Base-by-base conservation (phyloP, 495 filamentous ascomycete species). In the Margaritispora aquatica region DNA sequence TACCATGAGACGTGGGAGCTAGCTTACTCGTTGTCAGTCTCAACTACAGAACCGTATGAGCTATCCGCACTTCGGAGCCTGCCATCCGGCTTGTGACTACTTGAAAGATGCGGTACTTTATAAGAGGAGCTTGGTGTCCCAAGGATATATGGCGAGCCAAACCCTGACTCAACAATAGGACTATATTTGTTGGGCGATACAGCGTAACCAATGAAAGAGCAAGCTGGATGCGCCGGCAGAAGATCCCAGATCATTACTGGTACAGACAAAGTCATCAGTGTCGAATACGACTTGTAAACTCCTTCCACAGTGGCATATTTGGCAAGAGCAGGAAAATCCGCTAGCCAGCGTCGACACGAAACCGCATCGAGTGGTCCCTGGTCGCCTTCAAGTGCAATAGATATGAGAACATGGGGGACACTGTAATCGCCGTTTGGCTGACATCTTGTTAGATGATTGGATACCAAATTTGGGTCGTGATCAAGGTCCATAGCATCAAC, bases 171-270 rank as follows among this genome's bases (percentile, higher is more conserved):
- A 24, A 50, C 24, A 7, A 50, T 7, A 22, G 47, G 47, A 22
- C 4, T 26, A 22, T 50, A 50, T 24, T 24, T 50, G n/a, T 50
- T 50, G 4, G 47, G 47, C 2, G 47, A 24, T 5, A 21, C 44
- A 9, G 26, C 76, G 54, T 80, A 82, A 9, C 73, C 74, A 15
- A 82, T 61, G n/a, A 82, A 81, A 0, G 71, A 73, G 55, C 77
- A 76, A 0, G 79, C 78, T 5, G 71, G 74, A 51, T 78, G 66
- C 27, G 77, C 74, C 1, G 77, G 77, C 0, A 82, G 66, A 23
- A 81, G 66, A 61, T 80, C 74, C 79, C 78, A 82, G 8, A 81
- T 66, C 68, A 76, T 77, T 24, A 80, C 70, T 1, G 79, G 78
- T 46, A 82, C 64, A 0, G 76, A 77, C 0, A 81, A 55, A n/a